Evolutionary conservation across 805 yeast genomes (phyloP).

Genomic region (Cephaloascus albidus): DNA sequence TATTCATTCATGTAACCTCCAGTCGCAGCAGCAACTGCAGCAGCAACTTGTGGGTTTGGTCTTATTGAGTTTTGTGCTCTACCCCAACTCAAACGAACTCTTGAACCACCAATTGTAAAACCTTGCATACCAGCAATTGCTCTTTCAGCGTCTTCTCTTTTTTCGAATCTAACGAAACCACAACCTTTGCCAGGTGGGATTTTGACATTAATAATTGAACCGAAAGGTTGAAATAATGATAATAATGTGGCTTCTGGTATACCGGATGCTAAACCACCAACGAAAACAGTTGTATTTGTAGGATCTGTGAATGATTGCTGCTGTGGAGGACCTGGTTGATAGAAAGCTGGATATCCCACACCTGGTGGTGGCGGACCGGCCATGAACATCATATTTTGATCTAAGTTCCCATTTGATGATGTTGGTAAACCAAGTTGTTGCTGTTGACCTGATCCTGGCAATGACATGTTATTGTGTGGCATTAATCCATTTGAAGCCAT

Average conservation of each 20-base stretch:
- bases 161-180: constrained; percentile 65
- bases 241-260: constrained; percentile 53
- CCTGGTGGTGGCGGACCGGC: constrained; percentile 1
- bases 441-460: constrained; percentile 9
- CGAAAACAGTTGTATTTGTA: constrained; percentile 66
- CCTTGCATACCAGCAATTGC: constrained; percentile 79
- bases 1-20: constrained; percentile 8
- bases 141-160: constrained; percentile 64
- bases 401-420: constrained; percentile 1
- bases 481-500: neutral
- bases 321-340: neutral
- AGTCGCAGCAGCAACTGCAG: constrained; percentile 7
- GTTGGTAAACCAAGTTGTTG: constrained; percentile 7
- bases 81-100: constrained; percentile 74
- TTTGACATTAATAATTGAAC: constrained; percentile 58
- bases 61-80: constrained; percentile 21
- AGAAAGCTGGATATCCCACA: neutral
- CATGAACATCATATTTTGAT: constrained; percentile 1
- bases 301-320: constrained; percentile 35
- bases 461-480: neutral
- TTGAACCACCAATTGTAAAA: constrained; percentile 61
- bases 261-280: constrained; percentile 65
- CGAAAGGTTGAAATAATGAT: constrained; percentile 63
- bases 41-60: constrained; percentile 4
- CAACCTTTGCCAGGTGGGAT: constrained; percentile 78